These are phyloP conservation scores for Thelonectria olida DNA, from an alignment of 2,329 filamentous ascomycete species.

Conservation along the genomic window DNA sequence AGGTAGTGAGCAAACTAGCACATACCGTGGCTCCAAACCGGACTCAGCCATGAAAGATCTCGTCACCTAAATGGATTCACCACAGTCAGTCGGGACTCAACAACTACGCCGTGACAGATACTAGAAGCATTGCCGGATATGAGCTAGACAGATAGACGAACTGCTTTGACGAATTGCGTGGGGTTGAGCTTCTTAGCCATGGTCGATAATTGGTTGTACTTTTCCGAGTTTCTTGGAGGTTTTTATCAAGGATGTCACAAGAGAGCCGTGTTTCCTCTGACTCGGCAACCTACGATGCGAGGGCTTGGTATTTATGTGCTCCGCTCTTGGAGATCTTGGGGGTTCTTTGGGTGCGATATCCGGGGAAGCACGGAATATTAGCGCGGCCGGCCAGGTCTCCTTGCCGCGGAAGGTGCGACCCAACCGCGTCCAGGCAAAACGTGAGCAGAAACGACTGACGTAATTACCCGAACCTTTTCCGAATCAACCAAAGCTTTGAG, in stretches of 20 bases:
- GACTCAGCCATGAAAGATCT: conserved; percentile 87
- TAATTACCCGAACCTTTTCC: conserved; percentile 23
- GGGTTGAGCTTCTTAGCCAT: conserved; percentile 49
- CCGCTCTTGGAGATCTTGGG: neutral
- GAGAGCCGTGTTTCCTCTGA: neutral
- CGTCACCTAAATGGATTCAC: conserved; percentile 70
- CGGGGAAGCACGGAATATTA: conserved; percentile 21
- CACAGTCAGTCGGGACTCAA: neutral
- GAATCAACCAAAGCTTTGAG: neutral
- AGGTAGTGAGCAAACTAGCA: neutral
- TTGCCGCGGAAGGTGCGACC: conserved; percentile 4
- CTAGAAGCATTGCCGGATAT: neutral
- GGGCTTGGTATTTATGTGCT: neutral
- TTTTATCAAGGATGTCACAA: neutral
- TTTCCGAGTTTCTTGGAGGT: neutral
- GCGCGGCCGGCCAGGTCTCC: conserved; percentile 1
- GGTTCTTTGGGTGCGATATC: neutral
- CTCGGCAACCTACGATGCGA: neutral
- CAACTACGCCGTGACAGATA: rapidly evolving
- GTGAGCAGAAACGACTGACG: conserved; percentile 16
- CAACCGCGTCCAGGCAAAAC: neutral
- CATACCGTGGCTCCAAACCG: conserved; percentile 86
- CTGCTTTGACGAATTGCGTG: conserved; percentile 47
- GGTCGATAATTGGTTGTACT: neutral
- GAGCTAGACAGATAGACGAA: conserved; percentile 27